phyloP scores from a whole-genome alignment of 345 rosid genomes.

The Sonneratia caseolaris region DNA sequence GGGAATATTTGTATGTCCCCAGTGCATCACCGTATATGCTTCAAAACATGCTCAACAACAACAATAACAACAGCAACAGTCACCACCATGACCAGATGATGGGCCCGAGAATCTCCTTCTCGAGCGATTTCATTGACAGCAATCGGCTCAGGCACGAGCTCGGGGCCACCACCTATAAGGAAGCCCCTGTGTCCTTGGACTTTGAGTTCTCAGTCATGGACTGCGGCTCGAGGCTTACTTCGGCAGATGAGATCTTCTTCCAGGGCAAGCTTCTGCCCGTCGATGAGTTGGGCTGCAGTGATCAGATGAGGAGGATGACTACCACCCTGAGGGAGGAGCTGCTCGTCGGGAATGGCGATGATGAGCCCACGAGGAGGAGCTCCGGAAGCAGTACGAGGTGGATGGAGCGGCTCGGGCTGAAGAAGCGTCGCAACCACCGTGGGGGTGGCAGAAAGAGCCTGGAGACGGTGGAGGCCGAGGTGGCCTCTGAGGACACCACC shows the following conservation, averaged over 20 bases:
- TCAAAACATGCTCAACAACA: constrained; percentile 6
- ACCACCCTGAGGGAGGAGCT: constrained; percentile 16
- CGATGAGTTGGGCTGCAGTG: constrained; percentile 7
- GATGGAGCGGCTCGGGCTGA: constrained; percentile 43
- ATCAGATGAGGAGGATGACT: constrained; percentile 19
- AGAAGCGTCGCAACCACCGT: constrained; percentile 4
- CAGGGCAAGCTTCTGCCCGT: constrained; percentile 60
- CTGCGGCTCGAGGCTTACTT: not conserved
- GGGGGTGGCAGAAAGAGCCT: constrained; percentile 5
- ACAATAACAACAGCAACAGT: not conserved
- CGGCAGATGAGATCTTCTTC: constrained; percentile 74
- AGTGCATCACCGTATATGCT: not conserved
- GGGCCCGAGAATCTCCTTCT: constrained; percentile 89
- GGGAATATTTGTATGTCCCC: constrained; percentile 4
- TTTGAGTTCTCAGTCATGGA: constrained; percentile 56
- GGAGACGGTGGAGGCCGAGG: constrained; percentile 8
- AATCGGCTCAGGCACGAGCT: constrained; percentile 17
- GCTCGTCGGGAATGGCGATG: not conserved
- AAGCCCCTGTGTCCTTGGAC: constrained; percentile 80
- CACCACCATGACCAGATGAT: constrained; percentile 24
- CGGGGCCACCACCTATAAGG: constrained; percentile 40
- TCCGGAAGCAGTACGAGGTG: constrained; percentile 29
- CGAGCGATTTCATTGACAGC: constrained; percentile 56
- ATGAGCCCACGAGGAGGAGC: constrained; percentile 6
- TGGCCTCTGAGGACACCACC: not conserved